Conservation (phyloP, 331 rosid species). For the Phaseolus coccineus region DNA sequence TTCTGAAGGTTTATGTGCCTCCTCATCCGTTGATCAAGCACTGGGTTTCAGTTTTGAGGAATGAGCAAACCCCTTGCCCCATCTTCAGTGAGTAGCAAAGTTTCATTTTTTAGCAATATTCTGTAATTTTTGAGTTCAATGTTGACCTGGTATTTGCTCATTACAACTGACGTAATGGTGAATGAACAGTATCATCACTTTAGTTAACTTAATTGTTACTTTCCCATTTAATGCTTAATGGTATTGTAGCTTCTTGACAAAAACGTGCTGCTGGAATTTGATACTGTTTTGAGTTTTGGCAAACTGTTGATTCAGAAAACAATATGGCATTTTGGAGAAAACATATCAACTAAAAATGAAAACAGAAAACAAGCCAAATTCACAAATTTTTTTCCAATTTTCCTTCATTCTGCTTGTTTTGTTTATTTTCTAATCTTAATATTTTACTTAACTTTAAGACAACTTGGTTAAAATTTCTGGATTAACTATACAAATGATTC, state of each 20-base stretch:
- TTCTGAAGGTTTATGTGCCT: slow-evolving; percentile 82
- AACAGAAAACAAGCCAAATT: background rate
- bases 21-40: slow-evolving; percentile 95
- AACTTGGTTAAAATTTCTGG: slow-evolving; percentile 22
- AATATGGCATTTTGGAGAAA: background rate
- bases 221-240: slow-evolving; percentile 10
- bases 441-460: slow-evolving; percentile 3
- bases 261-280: background rate
- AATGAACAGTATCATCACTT: slow-evolving; percentile 10
- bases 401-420: background rate
- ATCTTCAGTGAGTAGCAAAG: slow-evolving; percentile 71
- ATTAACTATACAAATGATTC: slow-evolving; percentile 12
- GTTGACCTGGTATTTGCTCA: slow-evolving; percentile 5
- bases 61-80: slow-evolving; percentile 86
- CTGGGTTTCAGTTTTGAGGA: slow-evolving; percentile 96
- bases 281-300: background rate
- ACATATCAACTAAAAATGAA: background rate
- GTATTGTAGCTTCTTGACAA: background rate
- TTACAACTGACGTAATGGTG: background rate
- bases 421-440: background rate
- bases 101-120: slow-evolving; percentile 27
- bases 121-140: slow-evolving; percentile 5
- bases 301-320: background rate
- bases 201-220: background rate
- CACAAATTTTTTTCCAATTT: background rate